These are phyloP conservation scores for Apiotrichum sp. DNA, from an alignment of 1,284 basidiomycete species.

Conservation along the genomic window DNA sequence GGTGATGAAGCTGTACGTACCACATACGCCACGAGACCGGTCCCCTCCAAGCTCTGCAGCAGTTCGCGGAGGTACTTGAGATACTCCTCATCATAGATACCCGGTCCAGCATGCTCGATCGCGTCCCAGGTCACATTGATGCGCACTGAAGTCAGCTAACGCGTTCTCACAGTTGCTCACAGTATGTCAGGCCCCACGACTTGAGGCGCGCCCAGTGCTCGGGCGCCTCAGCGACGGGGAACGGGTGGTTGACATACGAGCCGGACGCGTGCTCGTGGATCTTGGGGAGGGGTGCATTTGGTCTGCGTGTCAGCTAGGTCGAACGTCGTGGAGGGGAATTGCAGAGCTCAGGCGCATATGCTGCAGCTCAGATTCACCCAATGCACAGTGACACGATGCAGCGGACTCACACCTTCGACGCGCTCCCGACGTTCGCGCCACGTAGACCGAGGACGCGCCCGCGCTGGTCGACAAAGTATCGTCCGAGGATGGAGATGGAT, in stretches of 20 bases:
- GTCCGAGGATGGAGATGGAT: conserved; percentile 48
- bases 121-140: conserved; percentile 96
- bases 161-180: conserved; percentile 48
- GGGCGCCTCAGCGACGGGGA: conserved; percentile 73
- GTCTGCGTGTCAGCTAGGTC: conserved; percentile 38
- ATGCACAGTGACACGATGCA: conserved; percentile 51
- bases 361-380: too few relatives aligned
- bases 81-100: conserved; percentile 76
- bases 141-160: conserved; percentile 55
- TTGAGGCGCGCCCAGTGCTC: conserved; percentile 72
- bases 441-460: conserved; percentile 69
- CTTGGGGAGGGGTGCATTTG: conserved; percentile 11
- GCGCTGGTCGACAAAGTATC: conserved; percentile 68
- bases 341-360: too few relatives aligned
- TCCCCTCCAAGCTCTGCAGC: conserved; percentile 68
- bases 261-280: conserved; percentile 53
- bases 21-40: conserved; percentile 76
- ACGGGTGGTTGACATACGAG: conserved; percentile 75
- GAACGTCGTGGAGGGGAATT: too few relatives aligned
- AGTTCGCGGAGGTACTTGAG: conserved; percentile 69
- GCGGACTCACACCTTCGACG: conserved; percentile 66
- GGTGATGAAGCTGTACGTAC: conserved; percentile 53
- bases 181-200: conserved; percentile 78
- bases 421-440: conserved; percentile 74
- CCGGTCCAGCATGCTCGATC: conserved; percentile 84